Evolutionary conservation across 2,329 filamentous ascomycete genomes (phyloP), one percentile per base, ranked within the genome.

Genomic region (Fusarium nematophilum): DNA sequence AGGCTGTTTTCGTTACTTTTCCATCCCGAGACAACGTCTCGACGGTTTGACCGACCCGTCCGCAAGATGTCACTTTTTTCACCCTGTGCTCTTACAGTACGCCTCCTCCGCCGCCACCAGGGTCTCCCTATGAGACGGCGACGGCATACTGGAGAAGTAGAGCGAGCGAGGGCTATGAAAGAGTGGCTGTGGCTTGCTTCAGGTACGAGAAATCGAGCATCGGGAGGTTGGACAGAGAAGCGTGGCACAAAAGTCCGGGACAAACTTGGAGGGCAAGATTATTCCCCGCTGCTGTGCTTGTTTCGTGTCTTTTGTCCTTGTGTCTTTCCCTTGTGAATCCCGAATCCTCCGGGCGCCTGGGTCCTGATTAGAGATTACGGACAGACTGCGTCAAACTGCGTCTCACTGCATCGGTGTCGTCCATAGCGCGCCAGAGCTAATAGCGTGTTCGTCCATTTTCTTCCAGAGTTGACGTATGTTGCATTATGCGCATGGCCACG

Each of bases 381-480:
- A 6, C 21, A 30, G 38, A 23, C 45, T 34, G 43, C 42, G 57
- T 48, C 49, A 45, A 29, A 60, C 45, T 45, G 45, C 46, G 52
- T 55, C 53, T 52, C 45, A 59, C 46, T 63, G 59, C 60, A 61
- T 63, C 43, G 55, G 50, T 38, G 55, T 54, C 45, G 37, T 49
- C 36, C 34, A 30, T 56, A 55, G 54, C 31, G 50, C 21, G 40
- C 36, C 9, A n/a, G 4, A 5, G n/a, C n/a, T 8, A 53, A 38
- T 54, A 54, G 45, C 39, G 53, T 57, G 17, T 49, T 49, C 33
- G 26, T 34, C 15, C 9, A n/a, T 42, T 26, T 29, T 31, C 17
- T 17, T 38, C 33, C 15, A 38, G 29, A 34, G 50, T 49, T 49
- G 55, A 52, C 49, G 54, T 53, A 48, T 36, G 54, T 56, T 48